A percentile compares a stretch with the other conserved stretches of the same genome.
phyloP scores from a whole-genome alignment of 2,329 filamentous ascomycete genomes.

The Verticillium isaacii region DNA sequence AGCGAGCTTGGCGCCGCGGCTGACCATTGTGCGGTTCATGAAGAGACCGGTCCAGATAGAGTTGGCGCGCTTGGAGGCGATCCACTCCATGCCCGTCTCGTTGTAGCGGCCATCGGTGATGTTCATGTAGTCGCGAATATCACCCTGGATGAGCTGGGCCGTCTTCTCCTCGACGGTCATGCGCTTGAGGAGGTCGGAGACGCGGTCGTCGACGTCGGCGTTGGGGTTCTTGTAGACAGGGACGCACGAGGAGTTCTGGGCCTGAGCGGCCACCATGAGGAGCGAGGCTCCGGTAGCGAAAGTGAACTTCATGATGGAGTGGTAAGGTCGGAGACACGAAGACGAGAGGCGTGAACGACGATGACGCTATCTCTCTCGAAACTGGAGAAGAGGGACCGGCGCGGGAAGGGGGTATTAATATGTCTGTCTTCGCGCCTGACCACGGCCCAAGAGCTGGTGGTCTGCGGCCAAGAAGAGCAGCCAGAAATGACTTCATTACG shows the following conservation, averaged over 20 bases:
- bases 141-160: conserved; percentile 64
- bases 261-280: conserved; percentile 16
- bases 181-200: conserved; percentile 61
- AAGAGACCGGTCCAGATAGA: conserved; percentile 69
- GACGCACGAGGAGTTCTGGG: conserved; percentile 13
- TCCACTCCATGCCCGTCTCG: conserved; percentile 59
- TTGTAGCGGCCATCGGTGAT: conserved; percentile 64
- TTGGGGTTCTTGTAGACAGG: conserved; percentile 59
- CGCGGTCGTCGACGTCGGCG: conserved; percentile 57
- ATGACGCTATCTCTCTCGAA: conserved; percentile 4
- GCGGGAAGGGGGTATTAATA: conserved; percentile 13
- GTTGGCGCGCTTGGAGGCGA: conserved; percentile 61
- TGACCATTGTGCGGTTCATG: conserved; percentile 58
- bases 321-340: neutral
- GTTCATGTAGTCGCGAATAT: conserved; percentile 71
- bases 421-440: conserved; percentile 1
- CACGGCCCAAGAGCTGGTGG: neutral
- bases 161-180: conserved; percentile 76
- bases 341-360: neutral
- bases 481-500: conserved; percentile 11
- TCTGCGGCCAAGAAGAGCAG: neutral
- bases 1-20: conserved; percentile 56
- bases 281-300: conserved; percentile 16
- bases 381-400: neutral
- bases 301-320: conserved; percentile 22